phyloP scores from a whole-genome alignment of 306 rosid genomes.

The Ziziphus jujuba region DNA sequence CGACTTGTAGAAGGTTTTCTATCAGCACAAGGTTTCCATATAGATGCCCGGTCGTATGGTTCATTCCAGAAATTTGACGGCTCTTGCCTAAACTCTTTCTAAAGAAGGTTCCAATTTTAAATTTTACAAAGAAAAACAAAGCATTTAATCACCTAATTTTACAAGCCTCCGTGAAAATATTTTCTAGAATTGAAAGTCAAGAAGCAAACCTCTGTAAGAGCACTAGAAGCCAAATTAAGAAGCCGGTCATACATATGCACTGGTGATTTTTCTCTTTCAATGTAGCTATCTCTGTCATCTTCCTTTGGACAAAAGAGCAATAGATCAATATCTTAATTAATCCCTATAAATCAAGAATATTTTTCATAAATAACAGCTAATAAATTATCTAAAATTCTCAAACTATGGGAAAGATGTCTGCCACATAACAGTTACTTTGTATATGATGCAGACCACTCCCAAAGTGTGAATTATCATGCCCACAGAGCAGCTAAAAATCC shows the following conservation, averaged over 20 bases:
- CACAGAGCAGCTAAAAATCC: too few relatives aligned
- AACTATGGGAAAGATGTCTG: too few relatives aligned
- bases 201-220: constrained; percentile 66
- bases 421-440: too few relatives aligned
- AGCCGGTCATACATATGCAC: constrained; percentile 76
- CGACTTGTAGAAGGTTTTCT: constrained; percentile 37
- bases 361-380: too few relatives aligned
- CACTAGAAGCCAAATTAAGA: constrained; percentile 65
- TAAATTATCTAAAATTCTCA: too few relatives aligned
- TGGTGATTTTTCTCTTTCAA: constrained; percentile 37
- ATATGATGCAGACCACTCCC: too few relatives aligned
- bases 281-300: constrained; percentile 36
- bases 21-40: constrained; percentile 85
- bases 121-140: background rate
- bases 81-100: constrained; percentile 72
- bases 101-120: constrained; percentile 10
- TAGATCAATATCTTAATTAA: constrained; percentile 3
- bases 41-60: constrained; percentile 52
- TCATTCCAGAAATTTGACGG: constrained; percentile 67
- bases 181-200: constrained; percentile 12
- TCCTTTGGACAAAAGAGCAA: constrained; percentile 22
- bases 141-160: constrained; percentile 3
- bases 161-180: constrained; percentile 12
- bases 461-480: too few relatives aligned
- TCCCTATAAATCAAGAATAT: constrained; percentile 9